These are phyloP conservation scores for Blastobotrys buckinghamii DNA, from an alignment of 1,139 yeast genomes.

Conservation along the genomic window DNA sequence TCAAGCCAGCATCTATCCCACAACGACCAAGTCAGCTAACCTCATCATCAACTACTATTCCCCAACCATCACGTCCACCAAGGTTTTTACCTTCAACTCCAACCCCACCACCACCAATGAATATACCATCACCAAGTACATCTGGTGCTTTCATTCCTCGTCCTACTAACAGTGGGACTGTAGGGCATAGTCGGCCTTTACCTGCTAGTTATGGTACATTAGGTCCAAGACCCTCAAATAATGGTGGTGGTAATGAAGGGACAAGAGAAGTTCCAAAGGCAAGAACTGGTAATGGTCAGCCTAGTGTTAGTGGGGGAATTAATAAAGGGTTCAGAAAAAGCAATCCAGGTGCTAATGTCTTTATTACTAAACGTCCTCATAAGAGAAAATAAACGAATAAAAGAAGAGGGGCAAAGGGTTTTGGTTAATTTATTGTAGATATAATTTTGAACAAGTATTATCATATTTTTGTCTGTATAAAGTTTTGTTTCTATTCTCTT, in stretches of 20 bases:
- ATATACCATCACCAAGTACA: not conserved
- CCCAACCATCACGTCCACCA: too few species aligned
- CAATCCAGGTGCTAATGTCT: slow-evolving; percentile 1
- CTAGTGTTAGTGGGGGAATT: not conserved
- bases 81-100: too few species aligned
- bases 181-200: too few species aligned
- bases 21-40: too few species aligned
- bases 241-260: not conserved
- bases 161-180: not conserved
- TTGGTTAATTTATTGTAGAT: too few species aligned
- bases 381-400: slow-evolving; percentile 1
- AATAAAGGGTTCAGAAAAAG: not conserved
- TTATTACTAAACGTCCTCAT: not conserved
- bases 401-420: too few species aligned
- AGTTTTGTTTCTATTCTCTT: not conserved
- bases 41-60: too few species aligned
- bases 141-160: not conserved
- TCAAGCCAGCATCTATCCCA: too few species aligned
- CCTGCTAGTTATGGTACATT: too few species aligned
- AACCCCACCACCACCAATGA: not conserved
- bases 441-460: too few species aligned
- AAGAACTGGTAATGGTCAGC: not conserved
- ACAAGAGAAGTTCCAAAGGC: not conserved
- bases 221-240: slow-evolving; percentile 1
- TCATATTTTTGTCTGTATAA: too few species aligned